Percentiles rank a stretch among this genome's conserved stretches.
phyloP scores from a whole-genome alignment of 805 yeast species.

The Spathaspora arborariae region DNA sequence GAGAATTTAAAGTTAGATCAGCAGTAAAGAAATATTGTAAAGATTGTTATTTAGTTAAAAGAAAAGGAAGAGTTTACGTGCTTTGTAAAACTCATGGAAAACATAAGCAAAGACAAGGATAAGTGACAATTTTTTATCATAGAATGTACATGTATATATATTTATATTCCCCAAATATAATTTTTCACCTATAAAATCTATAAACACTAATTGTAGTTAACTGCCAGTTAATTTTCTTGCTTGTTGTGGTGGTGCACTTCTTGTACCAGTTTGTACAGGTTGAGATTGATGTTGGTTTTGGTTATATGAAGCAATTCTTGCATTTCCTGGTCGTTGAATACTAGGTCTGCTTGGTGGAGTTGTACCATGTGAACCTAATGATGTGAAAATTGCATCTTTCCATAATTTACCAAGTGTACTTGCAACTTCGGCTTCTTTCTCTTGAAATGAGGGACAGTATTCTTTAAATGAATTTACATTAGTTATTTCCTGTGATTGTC shows the following conservation, averaged over 20 bases:
- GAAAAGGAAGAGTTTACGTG: constrained; percentile 92
- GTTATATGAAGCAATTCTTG: constrained; percentile 5
- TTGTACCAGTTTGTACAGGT: not conserved
- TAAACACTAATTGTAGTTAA: not conserved
- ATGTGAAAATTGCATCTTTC: constrained; percentile 35
- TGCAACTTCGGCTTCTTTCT: constrained; percentile 26
- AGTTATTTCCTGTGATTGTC: constrained; percentile 9
- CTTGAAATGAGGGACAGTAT: constrained; percentile 28
- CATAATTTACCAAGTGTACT: constrained; percentile 28
- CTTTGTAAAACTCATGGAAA: constrained; percentile 90
- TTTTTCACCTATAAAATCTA: not conserved
- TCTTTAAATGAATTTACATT: constrained; percentile 32
- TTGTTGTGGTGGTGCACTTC: constrained; percentile 1
- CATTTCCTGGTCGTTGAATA: constrained; percentile 6
- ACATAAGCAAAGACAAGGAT: constrained; percentile 92
- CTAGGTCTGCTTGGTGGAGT: too few relatives aligned
- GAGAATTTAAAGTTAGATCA: constrained; percentile 89
- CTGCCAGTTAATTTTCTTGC: not conserved
- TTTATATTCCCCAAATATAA: not conserved
- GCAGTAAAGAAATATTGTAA: constrained; percentile 91
- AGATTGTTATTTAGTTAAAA: constrained; percentile 84
- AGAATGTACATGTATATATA: not conserved
- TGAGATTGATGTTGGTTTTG: not conserved
- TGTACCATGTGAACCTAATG: constrained; percentile 8
- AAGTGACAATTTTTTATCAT: constrained; percentile 7